Evolutionary conservation across 2,329 filamentous ascomycete genomes (phyloP).

Genomic region (Trichothecium sympodiale): DNA sequence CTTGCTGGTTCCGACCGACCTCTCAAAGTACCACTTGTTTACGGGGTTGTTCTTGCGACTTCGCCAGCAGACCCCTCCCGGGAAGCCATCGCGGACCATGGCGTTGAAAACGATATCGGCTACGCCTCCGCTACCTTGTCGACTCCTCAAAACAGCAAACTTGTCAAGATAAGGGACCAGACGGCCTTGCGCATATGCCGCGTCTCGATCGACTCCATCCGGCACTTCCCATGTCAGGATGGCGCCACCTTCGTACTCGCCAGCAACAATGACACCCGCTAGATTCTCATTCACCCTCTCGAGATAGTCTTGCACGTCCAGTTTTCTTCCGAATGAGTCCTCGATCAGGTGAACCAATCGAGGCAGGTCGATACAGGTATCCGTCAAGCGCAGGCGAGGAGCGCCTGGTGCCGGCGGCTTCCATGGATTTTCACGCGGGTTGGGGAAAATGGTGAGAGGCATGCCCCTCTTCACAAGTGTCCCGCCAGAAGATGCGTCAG

Average conservation of each 20-base stretch:
- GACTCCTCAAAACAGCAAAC: constrained; percentile 82
- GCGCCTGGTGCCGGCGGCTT: constrained; percentile 47
- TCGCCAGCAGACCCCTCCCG: constrained; percentile 82
- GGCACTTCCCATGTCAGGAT: constrained; percentile 91
- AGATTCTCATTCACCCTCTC: constrained; percentile 68
- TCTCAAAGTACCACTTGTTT: constrained; percentile 99
- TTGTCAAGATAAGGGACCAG: constrained; percentile 94
- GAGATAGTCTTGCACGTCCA: constrained; percentile 78
- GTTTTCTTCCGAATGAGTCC: constrained; percentile 77
- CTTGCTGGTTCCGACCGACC: constrained; percentile 74
- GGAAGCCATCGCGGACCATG: constrained; percentile 85
- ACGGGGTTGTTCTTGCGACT: constrained; percentile 86
- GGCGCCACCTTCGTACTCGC: constrained; percentile 91
- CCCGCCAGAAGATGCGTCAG: constrained; percentile 28
- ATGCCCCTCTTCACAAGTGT: constrained; percentile 89
- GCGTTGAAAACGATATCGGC: constrained; percentile 94
- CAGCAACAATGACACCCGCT: constrained; percentile 87
- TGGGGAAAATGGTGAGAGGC: constrained; percentile 73
- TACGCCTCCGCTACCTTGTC: constrained; percentile 83
- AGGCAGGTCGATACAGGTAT: constrained; percentile 71
- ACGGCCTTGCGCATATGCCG: constrained; percentile 41
- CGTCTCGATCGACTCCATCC: constrained; percentile 43
- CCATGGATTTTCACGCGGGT: constrained; percentile 63
- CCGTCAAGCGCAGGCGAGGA: constrained; percentile 58
- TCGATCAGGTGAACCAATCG: constrained; percentile 81